phyloP scores from a whole-genome alignment of 2,329 filamentous ascomycete genomes.

The Ophiocordyceps polyrhachis-furcata region DNA sequence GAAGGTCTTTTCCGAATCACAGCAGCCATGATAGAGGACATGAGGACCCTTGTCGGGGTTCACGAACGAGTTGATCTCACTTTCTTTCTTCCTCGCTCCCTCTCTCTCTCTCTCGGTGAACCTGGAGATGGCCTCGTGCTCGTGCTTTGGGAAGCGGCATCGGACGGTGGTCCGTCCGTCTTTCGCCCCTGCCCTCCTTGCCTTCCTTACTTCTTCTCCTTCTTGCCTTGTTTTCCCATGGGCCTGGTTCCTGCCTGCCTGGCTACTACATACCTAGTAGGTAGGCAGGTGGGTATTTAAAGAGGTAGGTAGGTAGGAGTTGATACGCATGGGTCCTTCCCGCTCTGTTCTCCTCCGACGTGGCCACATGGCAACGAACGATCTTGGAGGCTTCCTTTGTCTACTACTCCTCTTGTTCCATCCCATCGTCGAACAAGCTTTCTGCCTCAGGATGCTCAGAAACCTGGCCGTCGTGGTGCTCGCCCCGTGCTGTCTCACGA shows the following conservation, averaged over 20 bases:
- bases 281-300: too few relatives aligned
- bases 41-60: too few relatives aligned
- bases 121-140: not conserved
- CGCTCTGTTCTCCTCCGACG: not conserved
- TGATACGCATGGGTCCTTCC: too few relatives aligned
- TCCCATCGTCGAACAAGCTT: too few relatives aligned
- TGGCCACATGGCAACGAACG: too few relatives aligned
- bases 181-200: too few relatives aligned
- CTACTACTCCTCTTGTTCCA: too few relatives aligned
- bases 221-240: not conserved
- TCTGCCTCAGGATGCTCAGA: conserved; percentile 2
- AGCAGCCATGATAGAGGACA: not conserved
- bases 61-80: too few relatives aligned
- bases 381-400: too few relatives aligned
- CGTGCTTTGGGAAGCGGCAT: not conserved
- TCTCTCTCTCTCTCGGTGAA: not conserved
- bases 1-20: conserved; percentile 8
- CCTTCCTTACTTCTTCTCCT: not conserved
- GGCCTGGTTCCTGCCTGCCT: not conserved
- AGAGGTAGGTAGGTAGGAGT: too few relatives aligned
- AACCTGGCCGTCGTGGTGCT: not conserved
- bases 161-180: not conserved
- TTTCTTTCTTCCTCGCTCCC: too few relatives aligned
- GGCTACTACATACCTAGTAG: not conserved
- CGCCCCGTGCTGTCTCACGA: not conserved